Base-by-base conservation (phyloP, 2,329 filamentous ascomycete species). In the Nemania sp. region DNA sequence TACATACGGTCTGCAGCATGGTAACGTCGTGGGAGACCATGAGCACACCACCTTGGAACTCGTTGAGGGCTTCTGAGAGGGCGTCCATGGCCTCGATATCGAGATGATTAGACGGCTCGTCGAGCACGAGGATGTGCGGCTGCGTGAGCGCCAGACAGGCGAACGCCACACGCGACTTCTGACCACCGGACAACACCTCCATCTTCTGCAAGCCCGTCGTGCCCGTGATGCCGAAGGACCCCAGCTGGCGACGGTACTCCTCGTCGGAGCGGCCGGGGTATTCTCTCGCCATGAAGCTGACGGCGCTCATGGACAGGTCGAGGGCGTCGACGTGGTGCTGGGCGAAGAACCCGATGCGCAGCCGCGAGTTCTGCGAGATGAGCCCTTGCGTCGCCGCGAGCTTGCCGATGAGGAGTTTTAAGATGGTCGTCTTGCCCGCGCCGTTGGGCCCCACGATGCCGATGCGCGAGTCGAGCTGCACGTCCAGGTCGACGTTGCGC, bases 51-150 rank as follows among this genome's bases (percentile, higher is more conserved):
- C 96, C 96, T 82, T 97, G 88, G 83, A 98, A 99, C 72, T 90
- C 88, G 74, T 89, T 87, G 74, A 99, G 85, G 18, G 96, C 96
- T 32, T 91, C 89, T 4, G 93, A 91, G 60, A 99, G 85, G 11
- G 96, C 95, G 80, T 99, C 96, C 96, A 99, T 98, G 72, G 96
- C 96, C 81, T 99, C 96, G 75, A 99, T 98, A 88, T 99, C 96
- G 76, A 99, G 85, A 81, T 99, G 96, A 85, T 99, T 99, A 72
- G 93, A 97, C 79, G 96, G 96, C 82, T 99, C 96, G 87, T 99
- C 96, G 58, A 99, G 92, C 69, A 99, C 95, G 54, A 99, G 87
- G 73, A 99, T 98, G 78, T 99, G 96, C 20, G 96, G 96, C 81
- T 98, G 97, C 56, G 90, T 93, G 72, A 99, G 84, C 0, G 94